Conservation (phyloP, 1,284 basidiomycete species). For the Ceratobasidium sp. region DNA sequence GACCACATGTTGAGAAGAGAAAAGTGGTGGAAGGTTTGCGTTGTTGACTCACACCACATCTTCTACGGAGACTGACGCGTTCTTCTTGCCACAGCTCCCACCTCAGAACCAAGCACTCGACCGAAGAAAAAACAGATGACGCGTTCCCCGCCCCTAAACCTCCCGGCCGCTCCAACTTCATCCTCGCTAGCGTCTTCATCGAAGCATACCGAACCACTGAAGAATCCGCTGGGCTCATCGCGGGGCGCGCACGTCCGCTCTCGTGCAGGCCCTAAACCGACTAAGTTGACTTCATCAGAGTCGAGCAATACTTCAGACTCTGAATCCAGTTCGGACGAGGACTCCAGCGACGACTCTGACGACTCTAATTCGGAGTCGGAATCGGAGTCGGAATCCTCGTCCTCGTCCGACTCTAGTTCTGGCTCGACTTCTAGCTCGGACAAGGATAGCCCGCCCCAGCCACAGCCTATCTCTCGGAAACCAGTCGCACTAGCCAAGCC, state of each 20-base stretch:
- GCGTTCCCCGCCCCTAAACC: not conserved
- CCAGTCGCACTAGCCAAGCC: not conserved
- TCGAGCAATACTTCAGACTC: constrained; percentile 4
- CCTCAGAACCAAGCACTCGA: no score
- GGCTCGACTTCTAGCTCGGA: constrained; percentile 47
- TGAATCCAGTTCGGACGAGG: constrained; percentile 16
- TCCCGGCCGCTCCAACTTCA: not conserved
- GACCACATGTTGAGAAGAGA: not conserved
- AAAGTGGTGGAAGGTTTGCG: not conserved
- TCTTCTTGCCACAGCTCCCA: not conserved
- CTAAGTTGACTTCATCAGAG: not conserved
- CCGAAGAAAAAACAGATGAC: constrained; percentile 5
- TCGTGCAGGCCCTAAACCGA: not conserved
- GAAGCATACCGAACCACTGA: not conserved
- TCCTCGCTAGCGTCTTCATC: not conserved
- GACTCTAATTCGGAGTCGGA: constrained; percentile 49
- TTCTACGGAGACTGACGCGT: not conserved
- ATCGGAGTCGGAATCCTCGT: constrained; percentile 49
- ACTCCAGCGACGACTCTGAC: constrained; percentile 40
- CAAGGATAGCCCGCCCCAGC: constrained; percentile 48
- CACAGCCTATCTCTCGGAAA: constrained; percentile 36
- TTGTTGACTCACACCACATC: not conserved
- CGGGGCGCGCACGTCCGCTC: not conserved
- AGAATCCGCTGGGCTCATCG: not conserved
- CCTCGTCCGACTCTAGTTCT: constrained; percentile 49